Conservation (phyloP, 192 early-diverging fungal genomes). For the Coemansia sp. region DNA sequence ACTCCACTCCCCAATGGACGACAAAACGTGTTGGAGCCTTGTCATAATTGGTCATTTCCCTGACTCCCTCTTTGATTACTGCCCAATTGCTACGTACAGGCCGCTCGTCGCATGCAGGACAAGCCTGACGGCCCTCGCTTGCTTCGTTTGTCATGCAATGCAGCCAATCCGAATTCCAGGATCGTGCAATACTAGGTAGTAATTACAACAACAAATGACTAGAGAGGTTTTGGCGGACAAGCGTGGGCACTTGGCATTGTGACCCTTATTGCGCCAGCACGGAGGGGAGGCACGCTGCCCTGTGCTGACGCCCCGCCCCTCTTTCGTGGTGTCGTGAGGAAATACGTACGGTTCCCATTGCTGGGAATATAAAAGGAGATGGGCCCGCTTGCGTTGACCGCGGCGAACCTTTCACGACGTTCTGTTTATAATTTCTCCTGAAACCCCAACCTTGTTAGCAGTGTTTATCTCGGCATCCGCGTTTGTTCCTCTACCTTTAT, state of each 20-base stretch:
- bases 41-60: too few species aligned
- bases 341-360: background rate
- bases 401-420: background rate
- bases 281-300: background rate
- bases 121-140: too few species aligned
- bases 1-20: background rate
- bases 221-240: background rate
- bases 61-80: too few species aligned
- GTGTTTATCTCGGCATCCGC: background rate
- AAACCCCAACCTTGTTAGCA: background rate
- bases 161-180: slow-evolving; percentile 1
- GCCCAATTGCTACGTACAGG: background rate
- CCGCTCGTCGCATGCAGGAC: background rate
- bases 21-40: slow-evolving; percentile 8
- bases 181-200: background rate
- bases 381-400: background rate
- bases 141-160: background rate
- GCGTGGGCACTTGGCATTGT: background rate
- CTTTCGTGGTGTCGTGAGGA: background rate
- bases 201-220: background rate
- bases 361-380: background rate
- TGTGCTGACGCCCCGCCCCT: background rate
- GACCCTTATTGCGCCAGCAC: background rate
- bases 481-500: background rate
- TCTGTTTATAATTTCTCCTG: background rate